phyloP scores from a whole-genome alignment of 495 filamentous ascomycete species.

The Niebla homalea region DNA sequence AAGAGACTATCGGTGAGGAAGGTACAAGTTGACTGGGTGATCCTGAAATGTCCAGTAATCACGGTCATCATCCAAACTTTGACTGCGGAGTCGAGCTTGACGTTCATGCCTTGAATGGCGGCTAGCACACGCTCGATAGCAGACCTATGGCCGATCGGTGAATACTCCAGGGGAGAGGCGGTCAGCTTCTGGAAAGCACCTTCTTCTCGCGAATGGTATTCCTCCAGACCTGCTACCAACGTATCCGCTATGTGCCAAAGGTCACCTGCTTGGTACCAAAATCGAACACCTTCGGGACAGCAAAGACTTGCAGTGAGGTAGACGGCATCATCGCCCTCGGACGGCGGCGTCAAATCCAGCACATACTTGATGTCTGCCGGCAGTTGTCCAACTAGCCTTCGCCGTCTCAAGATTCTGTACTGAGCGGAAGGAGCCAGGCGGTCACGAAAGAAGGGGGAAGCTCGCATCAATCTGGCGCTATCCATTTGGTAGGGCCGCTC shows the following conservation, averaged over 20 bases:
- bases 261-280: conserved; percentile 27
- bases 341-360: conserved; percentile 48
- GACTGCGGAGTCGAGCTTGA: conserved; percentile 48
- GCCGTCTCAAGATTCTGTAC: conserved; percentile 23
- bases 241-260: conserved; percentile 35
- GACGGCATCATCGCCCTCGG: conserved; percentile 44
- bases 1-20: conserved; percentile 25
- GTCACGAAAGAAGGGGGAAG: conserved; percentile 35
- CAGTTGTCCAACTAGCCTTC: conserved; percentile 21
- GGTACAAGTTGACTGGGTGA: conserved; percentile 21
- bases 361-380: conserved; percentile 38
- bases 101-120: conserved; percentile 31
- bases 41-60: conserved; percentile 43
- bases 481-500: conserved; percentile 30
- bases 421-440: conserved; percentile 33
- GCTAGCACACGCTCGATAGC: conserved; percentile 45
- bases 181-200: not conserved
- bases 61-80: conserved; percentile 50
- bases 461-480: conserved; percentile 30
- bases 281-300: conserved; percentile 37
- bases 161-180: conserved; percentile 38
- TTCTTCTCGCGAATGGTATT: conserved; percentile 9
- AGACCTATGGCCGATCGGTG: conserved; percentile 43
- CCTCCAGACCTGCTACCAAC: conserved; percentile 27
- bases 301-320: conserved; percentile 43